These are phyloP conservation scores for Dactylellina drechsleri DNA, from an alignment of 2,329 filamentous ascomycete genomes.

Conservation along the genomic window DNA sequence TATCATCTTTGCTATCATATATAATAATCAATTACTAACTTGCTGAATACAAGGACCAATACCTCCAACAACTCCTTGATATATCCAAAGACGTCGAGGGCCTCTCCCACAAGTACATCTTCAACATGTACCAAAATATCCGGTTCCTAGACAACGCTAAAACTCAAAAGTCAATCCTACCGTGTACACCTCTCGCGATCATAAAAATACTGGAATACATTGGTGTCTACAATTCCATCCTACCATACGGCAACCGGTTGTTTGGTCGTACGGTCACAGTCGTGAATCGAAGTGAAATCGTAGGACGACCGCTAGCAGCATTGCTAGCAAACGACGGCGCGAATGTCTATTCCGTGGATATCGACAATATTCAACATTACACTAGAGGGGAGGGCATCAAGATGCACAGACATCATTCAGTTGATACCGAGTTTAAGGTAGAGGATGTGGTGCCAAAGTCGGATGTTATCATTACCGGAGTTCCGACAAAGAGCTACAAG, in stretches of 20 bases:
- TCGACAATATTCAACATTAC: conserved; percentile 91
- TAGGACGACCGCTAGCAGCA: conserved; percentile 89
- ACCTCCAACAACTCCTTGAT: conserved; percentile 92
- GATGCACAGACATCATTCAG: conserved; percentile 84
- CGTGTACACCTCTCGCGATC: conserved; percentile 93
- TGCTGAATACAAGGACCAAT: conserved; percentile 74
- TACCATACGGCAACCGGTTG: conserved; percentile 90
- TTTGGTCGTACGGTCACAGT: conserved; percentile 95
- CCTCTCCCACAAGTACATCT: conserved; percentile 89
- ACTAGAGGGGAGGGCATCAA: conserved; percentile 87
- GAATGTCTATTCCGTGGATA: conserved; percentile 91
- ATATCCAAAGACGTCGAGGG: conserved; percentile 95
- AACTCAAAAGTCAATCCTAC: conserved; percentile 87
- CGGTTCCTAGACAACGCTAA: conserved; percentile 87
- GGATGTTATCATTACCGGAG: conserved; percentile 93
- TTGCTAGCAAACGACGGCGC: conserved; percentile 96
- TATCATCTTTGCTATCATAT: background rate
- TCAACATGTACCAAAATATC: conserved; percentile 99
- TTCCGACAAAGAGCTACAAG: conserved; percentile 88
- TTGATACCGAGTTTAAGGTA: conserved; percentile 79
- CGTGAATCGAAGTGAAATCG: conserved; percentile 95
- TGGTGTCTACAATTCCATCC: conserved; percentile 93
- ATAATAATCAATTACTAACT: background rate
- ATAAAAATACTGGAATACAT: conserved; percentile 97
- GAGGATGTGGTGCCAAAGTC: conserved; percentile 85